These are phyloP conservation scores for Venturia nashicola DNA, from an alignment of 2,329 filamentous ascomycete genomes.

Conservation along the genomic window DNA sequence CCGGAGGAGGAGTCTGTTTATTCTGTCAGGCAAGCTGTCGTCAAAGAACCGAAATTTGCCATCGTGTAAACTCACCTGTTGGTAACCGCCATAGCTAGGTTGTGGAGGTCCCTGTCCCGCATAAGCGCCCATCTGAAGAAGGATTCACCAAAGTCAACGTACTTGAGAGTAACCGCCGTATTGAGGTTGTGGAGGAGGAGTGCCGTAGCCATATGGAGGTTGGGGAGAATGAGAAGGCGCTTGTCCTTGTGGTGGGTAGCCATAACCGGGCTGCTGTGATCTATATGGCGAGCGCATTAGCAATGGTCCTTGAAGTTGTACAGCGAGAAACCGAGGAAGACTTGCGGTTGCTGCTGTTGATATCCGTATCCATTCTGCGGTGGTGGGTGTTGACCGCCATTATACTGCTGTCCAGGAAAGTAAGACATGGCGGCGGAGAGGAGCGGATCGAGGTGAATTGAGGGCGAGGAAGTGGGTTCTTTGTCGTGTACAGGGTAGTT, in stretches of 20 bases:
- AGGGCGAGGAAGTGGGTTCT: not conserved
- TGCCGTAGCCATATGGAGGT: slow-evolving; percentile 23
- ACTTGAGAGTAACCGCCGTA: slow-evolving; percentile 30
- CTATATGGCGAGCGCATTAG: not conserved
- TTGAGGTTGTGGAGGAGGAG: slow-evolving; percentile 28
- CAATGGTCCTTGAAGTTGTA: not conserved
- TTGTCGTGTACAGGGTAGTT: not conserved
- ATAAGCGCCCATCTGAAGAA: not conserved
- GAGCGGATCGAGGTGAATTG: not conserved
- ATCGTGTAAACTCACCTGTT: slow-evolving; percentile 20
- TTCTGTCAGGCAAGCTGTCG: slow-evolving; percentile 12
- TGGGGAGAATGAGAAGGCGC: slow-evolving; percentile 21
- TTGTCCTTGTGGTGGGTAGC: slow-evolving; percentile 9
- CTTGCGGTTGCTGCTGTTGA: not conserved
- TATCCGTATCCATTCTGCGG: slow-evolving; percentile 6
- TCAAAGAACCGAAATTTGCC: not conserved
- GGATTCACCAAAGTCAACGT: slow-evolving; percentile 9
- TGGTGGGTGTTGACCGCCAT: slow-evolving; percentile 20
- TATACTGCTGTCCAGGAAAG: slow-evolving; percentile 29
- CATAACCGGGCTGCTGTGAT: slow-evolving; percentile 6
- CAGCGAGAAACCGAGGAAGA: not conserved
- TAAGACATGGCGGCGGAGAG: slow-evolving; percentile 22
- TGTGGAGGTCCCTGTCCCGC: slow-evolving; percentile 24
- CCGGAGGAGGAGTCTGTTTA: slow-evolving; percentile 39
- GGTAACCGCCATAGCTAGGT: slow-evolving; percentile 29